Base-by-base conservation (phyloP, 225 moss, liverwort and hornwort genomes). In the Pseudisothecium myosuroides region DNA sequence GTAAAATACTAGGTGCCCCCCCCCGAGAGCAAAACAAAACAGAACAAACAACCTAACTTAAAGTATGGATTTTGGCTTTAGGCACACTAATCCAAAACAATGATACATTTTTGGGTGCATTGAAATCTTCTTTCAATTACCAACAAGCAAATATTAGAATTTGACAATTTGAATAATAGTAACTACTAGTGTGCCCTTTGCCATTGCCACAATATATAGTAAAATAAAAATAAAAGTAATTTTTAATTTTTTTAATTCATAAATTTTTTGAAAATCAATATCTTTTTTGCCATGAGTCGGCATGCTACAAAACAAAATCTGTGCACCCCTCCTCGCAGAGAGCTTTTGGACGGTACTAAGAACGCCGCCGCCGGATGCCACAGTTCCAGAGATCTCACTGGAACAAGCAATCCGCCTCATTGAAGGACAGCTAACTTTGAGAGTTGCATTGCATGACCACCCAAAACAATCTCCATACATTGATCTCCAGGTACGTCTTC, bases 201-300 rank as follows among this genome's bases (percentile, higher is more conserved):
- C 2, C 0, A 0, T 68, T 41, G 14, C 14, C 14, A 39, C 5
- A 2, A 8, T 39, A n/a, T n/a, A 22, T 12, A 34, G 1, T 2
- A 19, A 68, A n/a, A 2, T n/a, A 37, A 66, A n/a, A n/a, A n/a
- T n/a, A n/a, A n/a, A 32, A 19, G 1, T 20, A 45, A 45, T 45
- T 45, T 45, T 45, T 45, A 45, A 45, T 45, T 16, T 61, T 12
- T 61, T 12, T 12, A n/a, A 63, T 34, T 18, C 17, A 4, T 37
- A 20, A 20, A 36, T 37, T 20, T 0, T 37, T 20, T 1, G 1
- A 36, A 37, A 67, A 20, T 37, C 67, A 37, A 37, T 67, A 37
- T 10, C 0, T 37, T 37, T 37, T 21, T 1, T 10, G 1, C 0
- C 2, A 1, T 67, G 1, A 17, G 37, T 67, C 0, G 1, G 11